Evolutionary conservation across 108 stramenopile genomes (phyloP), one percentile per base, ranked within the genome.

Genomic region (Skeletonema menzelii): DNA sequence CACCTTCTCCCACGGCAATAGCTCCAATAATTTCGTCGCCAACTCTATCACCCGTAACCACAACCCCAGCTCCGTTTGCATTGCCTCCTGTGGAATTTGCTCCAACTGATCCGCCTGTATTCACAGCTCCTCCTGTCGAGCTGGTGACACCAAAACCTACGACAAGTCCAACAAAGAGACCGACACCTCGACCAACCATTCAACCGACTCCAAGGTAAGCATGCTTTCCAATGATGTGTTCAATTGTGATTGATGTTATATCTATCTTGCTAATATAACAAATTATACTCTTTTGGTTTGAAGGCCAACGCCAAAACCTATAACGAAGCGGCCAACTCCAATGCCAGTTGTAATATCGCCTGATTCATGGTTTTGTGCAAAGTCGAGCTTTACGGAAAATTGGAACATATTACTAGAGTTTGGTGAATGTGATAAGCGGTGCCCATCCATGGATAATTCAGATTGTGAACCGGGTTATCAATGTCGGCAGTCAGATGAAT

Each of bases 371-470:
- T 73, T 65, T 56, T 81, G 80, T 27, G 80, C 80, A 13, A 44
- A 49, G 17, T 59, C 60, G 11, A 35, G 37, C 37, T 75, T 67
- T 47, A 81, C 80, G 15, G 63, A 34, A 40, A 81, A 70, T 56
- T 81, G 80, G 80, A 81, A 81, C 65, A 62, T 69, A 56, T 32
- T 75, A 57, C 55, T 81, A 12, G 69, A 81, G n/a, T 75, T 81
- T 28, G 49, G 49, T 22, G 69, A 81, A 56, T 81, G 80, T 26
- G 38, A 44, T 4, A 38, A 64, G 2, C 19, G 40, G 7, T 81
- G 80, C 55, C 69, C 73, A n/a, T 69, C 64, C 4, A 59, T 59
- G 32, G 28, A 27, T 44, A 31, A 80, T 69, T 63, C 55, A 27
- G 80, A 75, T 38, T 81, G 80, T 70, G 63, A 49, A 17, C 65